Evolutionary conservation across 192 early-diverging fungal species (phyloP), one percentile per base, ranked within the genome.

Genomic region (Linnemannia exigua): DNA sequence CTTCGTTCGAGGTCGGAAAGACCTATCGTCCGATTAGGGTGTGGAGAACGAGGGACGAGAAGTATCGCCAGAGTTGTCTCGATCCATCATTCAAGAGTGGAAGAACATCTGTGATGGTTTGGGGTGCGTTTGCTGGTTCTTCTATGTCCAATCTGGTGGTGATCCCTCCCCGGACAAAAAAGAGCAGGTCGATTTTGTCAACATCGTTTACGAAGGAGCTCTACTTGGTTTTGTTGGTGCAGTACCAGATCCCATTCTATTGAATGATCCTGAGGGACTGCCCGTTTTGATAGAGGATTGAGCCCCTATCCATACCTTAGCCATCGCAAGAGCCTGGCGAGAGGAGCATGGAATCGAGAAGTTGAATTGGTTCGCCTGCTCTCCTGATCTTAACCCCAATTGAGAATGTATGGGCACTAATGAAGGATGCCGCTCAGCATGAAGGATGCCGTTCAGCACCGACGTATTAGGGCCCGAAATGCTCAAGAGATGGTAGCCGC

Each of bases 51-150:
- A 67, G 20, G 5, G 36, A 80, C 33, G 79, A 73, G 44, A 52
- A 51, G n/a, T 72, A 54, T n/a, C 50, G 41, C n/a, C 8, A 52
- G 15, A n/a, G 31, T 25, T 80, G 70, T 48, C 71, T 73, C 16
- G 28, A n/a, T 36, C 71, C 71, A 16, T 33, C 71, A 0, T 73
- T 73, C 48, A 80, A 73, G 66, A 73, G 50, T 50, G 61, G 46
- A 19, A 14, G 79, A 38, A 28, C 52, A 3, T 72, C 79, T 50
- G 44, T 66, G 17, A 80, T 80, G 79, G 48, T 80, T 31, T 80
- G 79, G 69, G 79, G 79, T 5, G 79, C 47, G 2, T 67, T 80
- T 54, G 36, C 77, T 6, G 69, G 69, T 50, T 50, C 48, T 15
- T 50, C 48, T 50, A 50, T 50, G 48, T 19, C 48, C 48, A 50